Percentiles rank a stretch among this genome's conserved stretches.
phyloP scores from a whole-genome alignment of 192 early-diverging fungal genomes.

The Backusella westeae region DNA sequence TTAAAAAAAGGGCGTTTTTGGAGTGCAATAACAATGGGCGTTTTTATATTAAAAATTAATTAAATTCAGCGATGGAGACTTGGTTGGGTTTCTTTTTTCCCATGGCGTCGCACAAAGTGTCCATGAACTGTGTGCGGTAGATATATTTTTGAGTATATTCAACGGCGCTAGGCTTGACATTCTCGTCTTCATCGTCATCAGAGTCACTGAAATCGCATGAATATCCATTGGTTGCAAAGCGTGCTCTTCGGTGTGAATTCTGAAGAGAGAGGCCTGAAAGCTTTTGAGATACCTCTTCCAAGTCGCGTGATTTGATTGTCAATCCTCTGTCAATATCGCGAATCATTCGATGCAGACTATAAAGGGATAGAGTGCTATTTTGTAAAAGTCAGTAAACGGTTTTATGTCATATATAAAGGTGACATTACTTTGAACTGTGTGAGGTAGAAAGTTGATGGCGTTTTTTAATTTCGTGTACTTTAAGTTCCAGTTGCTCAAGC shows the following conservation, averaged over 20 bases:
- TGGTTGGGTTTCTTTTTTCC: neutral
- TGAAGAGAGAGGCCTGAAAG: neutral
- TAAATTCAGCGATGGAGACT: neutral
- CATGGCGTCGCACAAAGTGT: conserved; percentile 3
- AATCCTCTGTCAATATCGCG: conserved; percentile 15
- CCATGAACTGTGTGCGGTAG: neutral
- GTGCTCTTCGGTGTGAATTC: neutral
- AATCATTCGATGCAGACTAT: conserved; percentile 11
- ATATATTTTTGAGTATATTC: conserved; percentile 2
- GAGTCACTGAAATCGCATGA: conserved; percentile 1
- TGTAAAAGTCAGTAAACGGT: neutral
- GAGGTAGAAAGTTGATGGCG: neutral
- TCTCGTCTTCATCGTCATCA: conserved; percentile 1
- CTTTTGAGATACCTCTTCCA: conserved; percentile 7
- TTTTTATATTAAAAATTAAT: neutral
- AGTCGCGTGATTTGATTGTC: neutral
- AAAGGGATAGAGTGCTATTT: neutral
- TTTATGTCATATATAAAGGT: neutral
- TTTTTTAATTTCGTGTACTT: conserved; percentile 3
- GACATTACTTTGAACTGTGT: neutral
- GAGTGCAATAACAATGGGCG: no score
- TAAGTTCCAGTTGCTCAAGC: conserved; percentile 4
- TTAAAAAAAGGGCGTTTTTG: neutral
- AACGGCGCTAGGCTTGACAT: neutral
- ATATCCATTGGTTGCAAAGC: neutral